Evolutionary conservation across 805 yeast species (phyloP), one percentile per base, ranked within the genome.

Genomic region (Myxozyma nipponensis): DNA sequence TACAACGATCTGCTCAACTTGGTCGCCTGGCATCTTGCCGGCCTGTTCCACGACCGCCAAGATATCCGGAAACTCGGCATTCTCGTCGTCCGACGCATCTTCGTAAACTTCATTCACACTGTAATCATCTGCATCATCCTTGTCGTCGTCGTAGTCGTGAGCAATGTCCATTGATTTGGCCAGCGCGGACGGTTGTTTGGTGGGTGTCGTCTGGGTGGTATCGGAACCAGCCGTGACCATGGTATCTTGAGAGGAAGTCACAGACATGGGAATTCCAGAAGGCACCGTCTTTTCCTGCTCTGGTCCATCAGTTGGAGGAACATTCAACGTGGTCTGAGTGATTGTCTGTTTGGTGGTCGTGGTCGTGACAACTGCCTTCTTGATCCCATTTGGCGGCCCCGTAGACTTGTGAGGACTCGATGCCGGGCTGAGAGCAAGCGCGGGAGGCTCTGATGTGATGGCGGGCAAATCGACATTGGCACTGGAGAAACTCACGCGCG

Each of bases 121-220:
- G 26, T 32, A 34, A 23, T 17, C 22, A 7, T 39, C 24, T 30
- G 10, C 18, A n/a, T 39, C 39, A 35, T 36, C 25, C n/a, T n/a
- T n/a, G 32, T 28, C 32, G 13, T 28, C 32, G 13, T 28, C 97
- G 66, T 86, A 82, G 70, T 90, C 97, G 69, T 90, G 97, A 61
- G 79, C 40, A 37, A 37, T 37, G n/a, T 21, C 40, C 15, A 28
- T 21, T 22, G 32, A 39, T 15, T 42, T 42, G 10, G 38, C 24
- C 17, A 4, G 15, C 38, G 23, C 9, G 22, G 17, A 7, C 22
- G 21, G 40, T 13, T 23, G 7, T 39, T n/a, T n/a, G 13, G 37
- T 23, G 1, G 43, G 42, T 10, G 43, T 36, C 13, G 47, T 19
- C 10, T 34, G 38, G 22, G 34, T 21, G 34, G 30, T 40, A 4